A percentile compares a stretch with the other conserved stretches of the same genome.
These are phyloP conservation scores for Paraconiothyrium brasiliense DNA, from an alignment of 2,329 filamentous ascomycete species.

Conservation along the genomic window DNA sequence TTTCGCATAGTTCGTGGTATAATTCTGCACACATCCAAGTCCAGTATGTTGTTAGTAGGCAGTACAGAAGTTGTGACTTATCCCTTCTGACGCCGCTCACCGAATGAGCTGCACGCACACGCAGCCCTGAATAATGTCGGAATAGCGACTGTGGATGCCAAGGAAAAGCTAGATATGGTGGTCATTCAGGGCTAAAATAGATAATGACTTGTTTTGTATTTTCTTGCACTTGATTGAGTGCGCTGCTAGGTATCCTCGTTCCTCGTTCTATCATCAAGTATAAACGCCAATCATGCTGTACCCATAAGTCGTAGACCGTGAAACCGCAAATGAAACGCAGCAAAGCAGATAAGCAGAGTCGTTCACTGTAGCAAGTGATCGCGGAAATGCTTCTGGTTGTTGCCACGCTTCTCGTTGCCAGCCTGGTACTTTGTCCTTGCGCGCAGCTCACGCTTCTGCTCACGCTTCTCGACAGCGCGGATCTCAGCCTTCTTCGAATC, in stretches of 20 bases:
- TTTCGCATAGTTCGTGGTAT: too few species aligned
- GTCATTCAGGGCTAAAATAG: neutral
- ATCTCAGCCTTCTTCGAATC: conserved; percentile 78
- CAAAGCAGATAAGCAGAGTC: neutral
- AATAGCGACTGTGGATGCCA: too few species aligned
- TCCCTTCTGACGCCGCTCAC: too few species aligned
- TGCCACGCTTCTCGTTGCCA: conserved; percentile 75
- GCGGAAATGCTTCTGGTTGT: conserved; percentile 80
- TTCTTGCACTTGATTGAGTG: neutral
- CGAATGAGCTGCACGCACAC: neutral
- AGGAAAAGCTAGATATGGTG: neutral
- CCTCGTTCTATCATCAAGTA: neutral
- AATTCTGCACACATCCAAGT: too few species aligned
- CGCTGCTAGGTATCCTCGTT: neutral
- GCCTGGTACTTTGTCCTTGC: conserved; percentile 69
- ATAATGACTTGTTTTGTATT: conserved; percentile 1
- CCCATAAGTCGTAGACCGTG: conserved; percentile 4
- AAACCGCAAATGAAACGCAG: neutral
- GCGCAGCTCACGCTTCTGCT: conserved; percentile 70
- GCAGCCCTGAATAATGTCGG: neutral
- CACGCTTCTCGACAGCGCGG: conserved; percentile 72
- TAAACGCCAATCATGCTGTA: conserved; percentile 15
- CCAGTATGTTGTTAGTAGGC: too few species aligned
- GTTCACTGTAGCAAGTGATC: conserved; percentile 64
- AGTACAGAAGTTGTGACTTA: too few species aligned